phyloP scores from a whole-genome alignment of 176 grass and related monocot genomes.

The Rhynchospora pubera region DNA sequence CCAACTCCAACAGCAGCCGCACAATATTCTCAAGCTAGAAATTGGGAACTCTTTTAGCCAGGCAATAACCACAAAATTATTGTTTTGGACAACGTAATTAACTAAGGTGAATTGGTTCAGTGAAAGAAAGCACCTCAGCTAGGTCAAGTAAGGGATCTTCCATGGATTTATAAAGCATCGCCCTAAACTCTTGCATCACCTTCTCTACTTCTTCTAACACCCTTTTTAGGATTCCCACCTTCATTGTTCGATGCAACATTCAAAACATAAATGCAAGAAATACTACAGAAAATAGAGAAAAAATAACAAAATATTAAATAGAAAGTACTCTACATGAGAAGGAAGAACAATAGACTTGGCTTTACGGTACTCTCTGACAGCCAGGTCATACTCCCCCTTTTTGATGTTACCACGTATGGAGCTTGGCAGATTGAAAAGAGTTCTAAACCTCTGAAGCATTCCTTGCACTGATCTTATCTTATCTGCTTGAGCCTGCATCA shows the following conservation, averaged over 20 bases:
- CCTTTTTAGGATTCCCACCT: conserved; percentile 96
- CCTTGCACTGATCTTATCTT: conserved; percentile 99
- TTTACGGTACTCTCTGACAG: conserved; percentile 99
- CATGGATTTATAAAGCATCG: conserved; percentile 99
- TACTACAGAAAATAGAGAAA: not conserved
- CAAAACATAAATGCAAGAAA: conserved; percentile 9
- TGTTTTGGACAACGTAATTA: conserved; percentile 1
- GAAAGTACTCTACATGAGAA: conserved; percentile 60
- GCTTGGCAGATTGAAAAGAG: conserved; percentile 92
- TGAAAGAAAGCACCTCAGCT: conserved; percentile 53
- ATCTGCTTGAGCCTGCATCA: conserved; percentile 89
- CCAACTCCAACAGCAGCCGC: conserved; percentile 85
- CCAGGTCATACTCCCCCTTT: conserved; percentile 98
- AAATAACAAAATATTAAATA: not conserved
- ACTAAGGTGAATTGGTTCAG: conserved; percentile 2
- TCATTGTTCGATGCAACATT: conserved; percentile 22
- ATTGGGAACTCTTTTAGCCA: conserved; percentile 17
- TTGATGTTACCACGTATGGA: conserved; percentile 90
- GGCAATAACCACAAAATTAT: conserved; percentile 26
- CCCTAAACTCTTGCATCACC: conserved; percentile 97
- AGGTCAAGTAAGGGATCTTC: conserved; percentile 96
- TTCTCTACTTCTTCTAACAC: conserved; percentile 98
- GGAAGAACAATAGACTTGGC: conserved; percentile 99
- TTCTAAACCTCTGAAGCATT: conserved; percentile 99
- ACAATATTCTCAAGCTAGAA: conserved; percentile 98